Percentiles rank a stretch among this genome's conserved stretches.
Evolutionary conservation across 1,284 basidiomycete species (phyloP).

Genomic region (Rhodotorula sp.): DNA sequence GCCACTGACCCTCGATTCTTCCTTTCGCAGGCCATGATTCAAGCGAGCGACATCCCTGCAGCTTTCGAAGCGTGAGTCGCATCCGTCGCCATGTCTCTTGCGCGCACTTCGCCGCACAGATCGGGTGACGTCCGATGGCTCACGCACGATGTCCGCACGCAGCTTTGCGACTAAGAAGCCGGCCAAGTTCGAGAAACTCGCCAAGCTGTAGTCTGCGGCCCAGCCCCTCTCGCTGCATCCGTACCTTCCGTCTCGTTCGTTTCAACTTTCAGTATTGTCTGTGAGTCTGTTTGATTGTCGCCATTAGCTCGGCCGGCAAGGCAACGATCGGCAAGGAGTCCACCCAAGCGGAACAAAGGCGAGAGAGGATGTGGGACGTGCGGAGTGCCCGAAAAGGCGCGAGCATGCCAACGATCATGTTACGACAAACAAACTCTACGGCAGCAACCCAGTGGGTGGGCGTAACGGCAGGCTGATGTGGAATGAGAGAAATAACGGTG

Average conservation of each 20-base stretch:
- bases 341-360: too few species aligned
- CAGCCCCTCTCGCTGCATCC: background rate
- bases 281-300: too few species aligned
- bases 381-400: too few species aligned
- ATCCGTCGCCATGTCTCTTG: too few species aligned
- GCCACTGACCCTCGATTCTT: background rate
- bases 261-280: too few species aligned
- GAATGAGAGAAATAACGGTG: background rate
- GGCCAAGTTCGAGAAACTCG: slow-evolving; percentile 43
- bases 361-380: too few species aligned
- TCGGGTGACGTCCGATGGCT: slow-evolving; percentile 17
- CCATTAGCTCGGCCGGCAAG: too few species aligned
- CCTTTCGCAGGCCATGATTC: slow-evolving; percentile 36
- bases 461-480: background rate
- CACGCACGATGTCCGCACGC: slow-evolving; percentile 45
- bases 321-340: too few species aligned
- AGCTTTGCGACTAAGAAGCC: slow-evolving; percentile 50
- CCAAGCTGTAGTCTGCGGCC: slow-evolving; percentile 3
- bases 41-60: slow-evolving; percentile 31
- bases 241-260: too few species aligned
- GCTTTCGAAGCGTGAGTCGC: slow-evolving; percentile 38
- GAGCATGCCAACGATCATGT: background rate
- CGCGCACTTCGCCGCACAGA: background rate
- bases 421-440: background rate
- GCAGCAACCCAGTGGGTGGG: background rate